Base-by-base conservation (phyloP, 2,329 filamentous ascomycete genomes). In the Clonostachys sp. region DNA sequence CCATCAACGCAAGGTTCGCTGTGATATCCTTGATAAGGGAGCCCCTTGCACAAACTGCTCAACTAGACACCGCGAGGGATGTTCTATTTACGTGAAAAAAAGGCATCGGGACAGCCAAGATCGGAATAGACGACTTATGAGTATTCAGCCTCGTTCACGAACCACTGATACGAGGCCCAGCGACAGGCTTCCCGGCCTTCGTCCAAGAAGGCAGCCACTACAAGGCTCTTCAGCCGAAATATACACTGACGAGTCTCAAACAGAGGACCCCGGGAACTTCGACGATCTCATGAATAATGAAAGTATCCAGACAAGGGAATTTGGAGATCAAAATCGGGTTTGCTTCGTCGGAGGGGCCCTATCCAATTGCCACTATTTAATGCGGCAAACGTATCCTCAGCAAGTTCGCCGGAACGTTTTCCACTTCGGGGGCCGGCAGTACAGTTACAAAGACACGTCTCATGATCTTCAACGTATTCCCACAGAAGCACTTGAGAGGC, bases 301-400 rank as follows among this genome's bases (percentile, higher is more conserved):
- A 44, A 68, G 72, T n/a, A 60, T 68, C 24, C 65, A 66, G 33
- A 60, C 65, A 17, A 61, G 70, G n/a, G 71, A 74, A 46, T 77
- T 79, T 13, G 64, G 70, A 34, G 62, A 66, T 45, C 64, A 67
- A 5, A 70, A 74, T 14, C 69, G 75, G 20, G 70, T 75, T 10
- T 76, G 74, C 48, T 80, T 77, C 53, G 75, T 80, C 41, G 77
- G 77, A 8, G 74, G 75, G 47, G 75, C 78, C 50, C 69, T 77
- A 49, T 80, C 77, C 34, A 80, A 80, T 50, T 67, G 79, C 52
- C 75, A 76, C 46, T 78, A 78, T 52, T 61, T 80, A 36, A 70
- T 80, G 33, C 72, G 74, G 13, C 75, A 78, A 50, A 72, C 74
- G 49, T 60, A 61, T 13, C 50, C 57, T 12, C 52, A 58, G 41